These are phyloP conservation scores for Zopfochytrium polystomum DNA, from an alignment of 371 early-diverging fungal species.

Conservation along the genomic window DNA sequence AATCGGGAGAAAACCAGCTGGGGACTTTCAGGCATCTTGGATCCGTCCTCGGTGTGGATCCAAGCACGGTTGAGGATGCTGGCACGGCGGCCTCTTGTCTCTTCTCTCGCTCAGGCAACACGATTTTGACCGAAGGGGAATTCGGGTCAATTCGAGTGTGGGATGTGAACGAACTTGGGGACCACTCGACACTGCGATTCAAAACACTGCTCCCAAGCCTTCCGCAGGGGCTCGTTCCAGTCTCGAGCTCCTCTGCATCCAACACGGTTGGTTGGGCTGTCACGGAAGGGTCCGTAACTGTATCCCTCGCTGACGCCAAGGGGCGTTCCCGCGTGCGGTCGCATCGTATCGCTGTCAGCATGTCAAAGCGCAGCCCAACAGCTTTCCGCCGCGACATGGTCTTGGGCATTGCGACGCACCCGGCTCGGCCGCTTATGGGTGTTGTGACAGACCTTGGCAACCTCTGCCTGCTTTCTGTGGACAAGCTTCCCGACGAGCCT, in stretches of 20 bases:
- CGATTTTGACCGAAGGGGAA: conserved; percentile 30
- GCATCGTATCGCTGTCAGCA: background rate
- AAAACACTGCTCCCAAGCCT: conserved; percentile 17
- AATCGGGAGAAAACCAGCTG: background rate
- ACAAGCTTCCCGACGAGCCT: conserved; percentile 14
- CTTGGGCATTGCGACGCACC: conserved; percentile 24
- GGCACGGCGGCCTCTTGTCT: conserved; percentile 7
- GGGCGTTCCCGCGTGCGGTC: background rate
- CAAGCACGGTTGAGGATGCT: conserved; percentile 5
- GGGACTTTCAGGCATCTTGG: conserved; percentile 18
- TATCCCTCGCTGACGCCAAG: conserved; percentile 25
- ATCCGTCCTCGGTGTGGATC: conserved; percentile 29
- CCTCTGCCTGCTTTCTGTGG: conserved; percentile 25
- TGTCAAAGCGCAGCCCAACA: background rate
- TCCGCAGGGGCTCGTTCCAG: conserved; percentile 7
- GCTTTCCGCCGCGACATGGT: conserved; percentile 18
- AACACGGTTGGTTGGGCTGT: conserved; percentile 29
- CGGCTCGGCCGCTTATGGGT: conserved; percentile 23
- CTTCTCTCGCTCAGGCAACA: conserved; percentile 29
- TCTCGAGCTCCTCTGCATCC: conserved; percentile 1
- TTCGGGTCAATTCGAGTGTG: conserved; percentile 23
- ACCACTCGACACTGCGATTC: conserved; percentile 21
- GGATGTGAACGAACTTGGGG: conserved; percentile 28
- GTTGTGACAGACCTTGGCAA: conserved; percentile 28
- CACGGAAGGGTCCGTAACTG: conserved; percentile 13